These are phyloP conservation scores for Clarkia xantiana DNA, from an alignment of 345 rosid genomes.

Conservation along the genomic window DNA sequence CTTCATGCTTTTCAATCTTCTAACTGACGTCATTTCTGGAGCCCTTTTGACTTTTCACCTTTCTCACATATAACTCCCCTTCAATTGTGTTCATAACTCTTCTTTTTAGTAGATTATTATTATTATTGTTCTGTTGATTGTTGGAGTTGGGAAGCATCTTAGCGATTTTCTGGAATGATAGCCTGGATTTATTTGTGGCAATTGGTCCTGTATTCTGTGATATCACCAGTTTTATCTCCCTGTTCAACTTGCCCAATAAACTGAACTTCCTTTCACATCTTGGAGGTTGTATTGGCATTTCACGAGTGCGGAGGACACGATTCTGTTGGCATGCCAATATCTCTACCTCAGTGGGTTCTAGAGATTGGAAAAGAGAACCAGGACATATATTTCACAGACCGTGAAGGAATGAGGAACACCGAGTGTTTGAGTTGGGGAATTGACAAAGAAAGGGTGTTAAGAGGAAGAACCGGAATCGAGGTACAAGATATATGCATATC, in stretches of 20 bases:
- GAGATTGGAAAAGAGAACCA: slow-evolving; percentile 82
- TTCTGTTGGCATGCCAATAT: slow-evolving; percentile 32
- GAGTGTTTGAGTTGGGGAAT: slow-evolving; percentile 84
- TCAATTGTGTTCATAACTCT: no score
- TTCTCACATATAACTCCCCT: no score
- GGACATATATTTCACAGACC: slow-evolving; percentile 81
- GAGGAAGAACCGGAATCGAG: slow-evolving; percentile 91
- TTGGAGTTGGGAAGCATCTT: neutral
- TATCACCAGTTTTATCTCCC: neutral
- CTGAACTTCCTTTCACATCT: slow-evolving; percentile 2
- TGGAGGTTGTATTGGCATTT: slow-evolving; percentile 92
- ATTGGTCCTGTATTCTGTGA: neutral
- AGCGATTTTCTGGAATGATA: neutral
- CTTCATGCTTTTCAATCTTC: no score
- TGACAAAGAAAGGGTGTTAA: slow-evolving; percentile 78
- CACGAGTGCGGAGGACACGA: slow-evolving; percentile 69
- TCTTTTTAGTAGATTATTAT: no score
- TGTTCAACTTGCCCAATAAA: neutral
- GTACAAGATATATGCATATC: slow-evolving; percentile 17
- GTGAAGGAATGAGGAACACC: slow-evolving; percentile 70
- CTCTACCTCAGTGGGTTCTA: slow-evolving; percentile 91
- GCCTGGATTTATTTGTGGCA: neutral
- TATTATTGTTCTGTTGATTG: no score
- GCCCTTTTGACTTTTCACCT: no score
- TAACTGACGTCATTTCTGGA: no score